A percentile compares a stretch with the other conserved stretches of the same genome.
Conservation (phyloP, 371 early-diverging fungal genomes). For the Mucor indicus region DNA sequence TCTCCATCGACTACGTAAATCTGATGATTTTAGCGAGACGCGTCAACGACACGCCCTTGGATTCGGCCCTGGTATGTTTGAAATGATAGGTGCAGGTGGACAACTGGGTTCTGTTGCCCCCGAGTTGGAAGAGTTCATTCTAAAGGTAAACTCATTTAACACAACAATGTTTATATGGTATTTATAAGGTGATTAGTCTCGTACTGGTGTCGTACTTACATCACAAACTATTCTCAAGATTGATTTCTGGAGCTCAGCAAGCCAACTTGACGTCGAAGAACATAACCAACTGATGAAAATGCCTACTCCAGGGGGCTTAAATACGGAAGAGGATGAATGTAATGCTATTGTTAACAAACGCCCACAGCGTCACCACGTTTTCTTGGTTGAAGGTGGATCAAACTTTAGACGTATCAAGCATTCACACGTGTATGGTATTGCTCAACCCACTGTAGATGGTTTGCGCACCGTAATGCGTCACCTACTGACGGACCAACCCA, state of each 20-base stretch:
- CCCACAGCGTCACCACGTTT: slow-evolving; percentile 17
- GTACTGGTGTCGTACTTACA: slow-evolving; percentile 58
- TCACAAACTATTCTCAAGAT: slow-evolving; percentile 61
- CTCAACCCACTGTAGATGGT: slow-evolving; percentile 63
- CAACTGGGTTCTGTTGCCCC: slow-evolving; percentile 20
- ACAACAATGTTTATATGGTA: not conserved
- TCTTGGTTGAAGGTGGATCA: slow-evolving; percentile 24
- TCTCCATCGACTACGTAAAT: slow-evolving; percentile 25
- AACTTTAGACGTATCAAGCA: slow-evolving; percentile 31
- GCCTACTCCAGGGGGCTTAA: slow-evolving; percentile 9
- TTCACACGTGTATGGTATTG: slow-evolving; percentile 52
- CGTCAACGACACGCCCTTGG: slow-evolving; percentile 9
- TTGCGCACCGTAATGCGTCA: slow-evolving; percentile 35
- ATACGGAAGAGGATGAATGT: not conserved
- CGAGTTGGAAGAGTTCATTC: slow-evolving; percentile 48
- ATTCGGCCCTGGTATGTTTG: slow-evolving; percentile 24
- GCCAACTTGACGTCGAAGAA: slow-evolving; percentile 12
- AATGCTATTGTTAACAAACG: not conserved
- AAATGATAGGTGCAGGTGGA: slow-evolving; percentile 10
- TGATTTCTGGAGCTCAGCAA: slow-evolving; percentile 48
- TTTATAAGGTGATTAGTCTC: slow-evolving; percentile 19
- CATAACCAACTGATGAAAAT: slow-evolving; percentile 17
- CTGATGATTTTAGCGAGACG: not conserved
- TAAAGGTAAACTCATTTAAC: slow-evolving; percentile 32
- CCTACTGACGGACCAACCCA: slow-evolving; percentile 9